Evolutionary conservation across 345 rosid genomes (phyloP), one percentile per base, ranked within the genome.

Genomic region (Eucalyptus tenuipes): DNA sequence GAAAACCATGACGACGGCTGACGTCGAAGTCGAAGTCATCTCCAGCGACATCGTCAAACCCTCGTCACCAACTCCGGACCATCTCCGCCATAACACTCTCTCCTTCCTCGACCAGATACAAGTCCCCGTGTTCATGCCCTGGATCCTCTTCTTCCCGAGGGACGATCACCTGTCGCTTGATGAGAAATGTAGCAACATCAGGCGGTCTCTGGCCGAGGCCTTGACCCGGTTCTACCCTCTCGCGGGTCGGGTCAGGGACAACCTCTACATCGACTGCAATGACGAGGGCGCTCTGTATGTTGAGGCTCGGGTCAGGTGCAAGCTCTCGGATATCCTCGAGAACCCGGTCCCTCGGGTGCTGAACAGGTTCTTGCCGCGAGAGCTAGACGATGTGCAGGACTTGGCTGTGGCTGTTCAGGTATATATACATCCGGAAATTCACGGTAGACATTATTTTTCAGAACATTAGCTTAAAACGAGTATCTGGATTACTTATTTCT

Each of bases 21-120:
- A 61, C 16, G 68, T 61, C 68, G 33, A 61, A 1, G 68, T 61
- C 31, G 68, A 61, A 27, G 31, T 61, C 12, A 25, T 91, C 88
- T 91, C 95, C 89, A 92, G 88, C 66, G 89, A 91, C 42, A 90
- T 87, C 52, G 86, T 90, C 50, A 90, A 85, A 64, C 92, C 92
- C 24, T 90, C 89, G 33, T 88, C 90, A 9, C 92, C 92, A 7
- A 88, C 92, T 37, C 92, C 92, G 1, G 22, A 87, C 85, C 90
- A 87, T 49, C 89, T 88, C 81, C 86, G 86, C 49, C 89, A 68
- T 47, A 15, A 45, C 92, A 87, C 84, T 86, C 88, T 86, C 6
- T 89, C 92, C 29, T 45, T 91, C 66, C 92, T 92, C 42, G 93
- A 92, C 85, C 93, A 92, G 86, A 87, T 89, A 22, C 44, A 45